Percentiles rank a stretch among this genome's conserved stretches.
Evolutionary conservation across 202 grass and related monocot species (phyloP).

Genomic region (Cymbopogon flexuosus): DNA sequence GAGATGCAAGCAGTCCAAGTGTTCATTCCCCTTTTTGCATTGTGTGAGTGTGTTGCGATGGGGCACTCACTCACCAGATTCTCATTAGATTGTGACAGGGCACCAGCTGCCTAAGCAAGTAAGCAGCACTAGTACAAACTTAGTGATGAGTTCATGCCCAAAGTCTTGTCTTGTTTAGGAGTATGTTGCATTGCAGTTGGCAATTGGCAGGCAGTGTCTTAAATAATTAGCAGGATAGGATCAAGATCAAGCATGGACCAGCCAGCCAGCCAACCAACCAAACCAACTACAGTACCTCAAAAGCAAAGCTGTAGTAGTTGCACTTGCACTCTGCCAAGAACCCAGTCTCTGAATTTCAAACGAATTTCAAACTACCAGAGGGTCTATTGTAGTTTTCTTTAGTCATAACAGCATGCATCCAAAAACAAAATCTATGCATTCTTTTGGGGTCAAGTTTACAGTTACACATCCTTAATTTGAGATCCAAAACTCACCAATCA

Average conservation of each 20-base stretch:
- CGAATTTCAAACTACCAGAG: no score
- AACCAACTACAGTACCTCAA: background rate
- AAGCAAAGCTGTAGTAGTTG: background rate
- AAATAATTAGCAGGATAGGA: background rate
- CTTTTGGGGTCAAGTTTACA: no score
- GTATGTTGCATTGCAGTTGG: background rate
- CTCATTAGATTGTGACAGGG: constrained; percentile 25
- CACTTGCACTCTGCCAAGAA: background rate
- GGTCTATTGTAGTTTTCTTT: background rate
- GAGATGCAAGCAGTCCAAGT: constrained; percentile 4
- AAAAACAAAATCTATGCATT: background rate
- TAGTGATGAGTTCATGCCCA: background rate
- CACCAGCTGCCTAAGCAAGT: background rate
- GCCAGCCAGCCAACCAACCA: background rate
- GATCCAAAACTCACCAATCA: background rate
- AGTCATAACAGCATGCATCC: background rate
- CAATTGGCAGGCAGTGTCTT: background rate
- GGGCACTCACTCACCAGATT: constrained; percentile 29
- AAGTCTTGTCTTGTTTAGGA: background rate
- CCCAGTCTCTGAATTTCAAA: background rate
- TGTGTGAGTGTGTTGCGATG: constrained; percentile 26
- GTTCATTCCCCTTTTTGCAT: background rate
- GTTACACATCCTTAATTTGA: background rate
- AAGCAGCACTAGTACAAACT: background rate
- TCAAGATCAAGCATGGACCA: background rate